Evolutionary conservation across 805 yeast species (phyloP).

Genomic region (Starmera caribaea): DNA sequence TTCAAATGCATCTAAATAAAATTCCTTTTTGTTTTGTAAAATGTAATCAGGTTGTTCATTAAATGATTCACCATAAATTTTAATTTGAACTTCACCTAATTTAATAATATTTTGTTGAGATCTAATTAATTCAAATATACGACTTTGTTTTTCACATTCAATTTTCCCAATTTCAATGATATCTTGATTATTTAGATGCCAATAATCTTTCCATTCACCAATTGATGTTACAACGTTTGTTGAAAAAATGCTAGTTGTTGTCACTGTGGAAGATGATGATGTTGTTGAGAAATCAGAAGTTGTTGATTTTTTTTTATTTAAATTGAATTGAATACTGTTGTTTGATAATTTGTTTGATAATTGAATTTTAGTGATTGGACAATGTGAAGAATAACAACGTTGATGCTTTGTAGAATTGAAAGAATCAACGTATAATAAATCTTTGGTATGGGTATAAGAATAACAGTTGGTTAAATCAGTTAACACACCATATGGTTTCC

Average conservation of each 20-base stretch:
- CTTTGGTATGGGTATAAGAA: slow-evolving; percentile 22
- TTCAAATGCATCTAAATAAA: slow-evolving; percentile 47
- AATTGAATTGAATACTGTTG: no score
- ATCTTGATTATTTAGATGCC: slow-evolving; percentile 51
- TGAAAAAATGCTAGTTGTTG: slow-evolving; percentile 6
- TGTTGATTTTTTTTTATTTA: slow-evolving; percentile 4
- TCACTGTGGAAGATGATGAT: slow-evolving; percentile 14
- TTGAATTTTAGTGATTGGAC: slow-evolving; percentile 18
- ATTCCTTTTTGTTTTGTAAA: slow-evolving; percentile 41
- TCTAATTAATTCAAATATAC: slow-evolving; percentile 63
- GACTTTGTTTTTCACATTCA: slow-evolving; percentile 60
- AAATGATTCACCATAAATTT: slow-evolving; percentile 40
- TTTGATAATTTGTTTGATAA: no score
- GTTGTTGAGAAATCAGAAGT: no score
- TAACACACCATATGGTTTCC: slow-evolving; percentile 29
- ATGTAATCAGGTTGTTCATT: slow-evolving; percentile 30
- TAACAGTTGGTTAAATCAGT: slow-evolving; percentile 38
- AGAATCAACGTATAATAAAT: no score
- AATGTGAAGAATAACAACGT: slow-evolving; percentile 24
- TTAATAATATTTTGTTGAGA: slow-evolving; percentile 64
- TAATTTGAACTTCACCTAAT: slow-evolving; percentile 55
- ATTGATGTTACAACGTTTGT: no score
- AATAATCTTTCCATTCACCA: slow-evolving; percentile 56
- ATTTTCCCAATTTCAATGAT: slow-evolving; percentile 37
- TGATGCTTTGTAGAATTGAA: no score